These are phyloP conservation scores for Neofusicoccum umdonicola DNA, from an alignment of 2,329 filamentous ascomycete genomes.

Conservation along the genomic window DNA sequence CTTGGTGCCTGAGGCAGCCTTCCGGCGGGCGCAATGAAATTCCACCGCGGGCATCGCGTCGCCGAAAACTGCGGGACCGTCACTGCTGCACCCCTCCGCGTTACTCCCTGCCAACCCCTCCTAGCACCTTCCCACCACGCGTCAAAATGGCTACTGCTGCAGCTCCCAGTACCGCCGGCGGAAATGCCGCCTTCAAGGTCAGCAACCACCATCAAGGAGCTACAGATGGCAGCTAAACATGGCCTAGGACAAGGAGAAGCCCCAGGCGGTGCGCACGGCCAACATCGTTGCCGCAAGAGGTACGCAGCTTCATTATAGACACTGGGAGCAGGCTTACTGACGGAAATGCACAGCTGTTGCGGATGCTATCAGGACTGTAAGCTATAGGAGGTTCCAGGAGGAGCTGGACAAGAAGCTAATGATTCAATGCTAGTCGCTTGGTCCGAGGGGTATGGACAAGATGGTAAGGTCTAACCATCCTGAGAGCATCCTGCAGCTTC, in stretches of 20 bases:
- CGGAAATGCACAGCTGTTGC: slow-evolving; percentile 67
- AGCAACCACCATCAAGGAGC: slow-evolving; percentile 9
- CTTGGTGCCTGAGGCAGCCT: slow-evolving; percentile 5
- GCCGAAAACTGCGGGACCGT: slow-evolving; percentile 13
- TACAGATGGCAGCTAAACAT: slow-evolving; percentile 40
- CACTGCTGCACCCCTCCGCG: slow-evolving; percentile 17
- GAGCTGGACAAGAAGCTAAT: slow-evolving; percentile 4
- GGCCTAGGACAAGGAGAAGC: slow-evolving; percentile 86
- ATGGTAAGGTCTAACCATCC: slow-evolving; percentile 57
- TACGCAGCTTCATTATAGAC: slow-evolving; percentile 43
- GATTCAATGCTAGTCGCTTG: slow-evolving; percentile 63
- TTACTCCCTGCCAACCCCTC: slow-evolving; percentile 16
- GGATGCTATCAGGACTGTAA: slow-evolving; percentile 88
- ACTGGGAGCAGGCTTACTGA: slow-evolving; percentile 23
- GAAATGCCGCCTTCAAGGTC: slow-evolving; percentile 68
- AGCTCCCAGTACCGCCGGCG: slow-evolving; percentile 35
- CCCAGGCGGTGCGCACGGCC: slow-evolving; percentile 88
- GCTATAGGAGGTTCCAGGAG: slow-evolving; percentile 23
- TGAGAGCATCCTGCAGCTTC: slow-evolving; percentile 24
- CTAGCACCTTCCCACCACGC: slow-evolving; percentile 16
- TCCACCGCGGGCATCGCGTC: slow-evolving; percentile 16
- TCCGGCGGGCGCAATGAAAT: slow-evolving; percentile 14
- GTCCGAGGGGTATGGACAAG: slow-evolving; percentile 97
- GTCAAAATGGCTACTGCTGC: slow-evolving; percentile 48
- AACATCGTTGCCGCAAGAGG: slow-evolving; percentile 98